Base-by-base conservation (phyloP, 2,329 filamentous ascomycete genomes). In the Fusarium devonianum region DNA sequence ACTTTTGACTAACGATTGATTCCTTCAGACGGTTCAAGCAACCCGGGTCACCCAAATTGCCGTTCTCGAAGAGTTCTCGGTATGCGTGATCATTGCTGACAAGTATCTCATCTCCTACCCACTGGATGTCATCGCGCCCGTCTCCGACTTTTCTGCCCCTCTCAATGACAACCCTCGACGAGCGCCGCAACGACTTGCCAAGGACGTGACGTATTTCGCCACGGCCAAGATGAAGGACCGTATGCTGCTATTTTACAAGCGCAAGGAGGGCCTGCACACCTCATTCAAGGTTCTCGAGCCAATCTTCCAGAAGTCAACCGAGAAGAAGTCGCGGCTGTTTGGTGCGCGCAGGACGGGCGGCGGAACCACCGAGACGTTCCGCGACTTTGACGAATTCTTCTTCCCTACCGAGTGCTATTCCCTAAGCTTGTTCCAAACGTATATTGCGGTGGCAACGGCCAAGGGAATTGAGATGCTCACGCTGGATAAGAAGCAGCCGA, bases 331-430 rank as follows among this genome's bases (percentile, higher is more conserved):
- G 4, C 85, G 90, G 7, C 70, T 87, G 11, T 86, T 87, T 56
- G 80, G 83, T 28, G 73, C 77, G 57, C 86, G 85, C 13, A 76
- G 75, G 50, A 73, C 75, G 10, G 82, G 82, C 8, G 79, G 81
- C 21, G 91, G 91, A 14, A 86, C 83, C 51, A 97, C 93, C 0
- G 94, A 99, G 64, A 93, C 93, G 64, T 99, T 97, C 85, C 88
- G 94, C 56, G 94, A 99, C 68, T 99, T 92, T 70, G 94, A 99
- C 75, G 94, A 97, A 63, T 99, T 99, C 73, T 99, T 97, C 74
- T 92, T 99, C 62, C 94, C 94, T 0, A 88, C 90, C 3, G 95
- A 99, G 69, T 97, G 92, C 71, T 96, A 88, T 71, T 91, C 90
- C 36, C 89, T 99, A 69, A 97, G 97, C 71, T 83, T 99, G 41